A percentile compares a stretch with the other conserved stretches of the same genome.
Conservation (phyloP, 257 asterid genomes). For the Solanum tarijense region DNA sequence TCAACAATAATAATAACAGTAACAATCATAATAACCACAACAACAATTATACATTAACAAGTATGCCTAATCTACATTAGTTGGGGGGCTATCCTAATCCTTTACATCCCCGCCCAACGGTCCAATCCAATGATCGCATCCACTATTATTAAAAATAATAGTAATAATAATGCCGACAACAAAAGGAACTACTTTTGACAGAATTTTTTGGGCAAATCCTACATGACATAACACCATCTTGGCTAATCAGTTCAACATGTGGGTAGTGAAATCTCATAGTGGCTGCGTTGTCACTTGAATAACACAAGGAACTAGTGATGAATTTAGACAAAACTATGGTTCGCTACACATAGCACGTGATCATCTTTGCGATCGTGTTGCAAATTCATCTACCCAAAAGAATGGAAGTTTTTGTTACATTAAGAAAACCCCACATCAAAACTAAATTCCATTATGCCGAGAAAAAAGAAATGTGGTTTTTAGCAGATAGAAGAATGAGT, state of each 20-base stretch:
- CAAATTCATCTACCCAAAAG: not conserved
- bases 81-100: not conserved
- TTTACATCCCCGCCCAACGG: not conserved
- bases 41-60: not conserved
- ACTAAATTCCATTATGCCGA: not conserved
- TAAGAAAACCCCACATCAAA: not conserved
- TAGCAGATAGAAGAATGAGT: not conserved
- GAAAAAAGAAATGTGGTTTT: not conserved
- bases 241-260: not conserved
- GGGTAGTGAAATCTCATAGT: not conserved
- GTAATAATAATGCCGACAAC: not conserved
- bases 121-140: not conserved
- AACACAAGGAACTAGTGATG: not conserved
- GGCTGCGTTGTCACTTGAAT: not conserved
- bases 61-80: not conserved
- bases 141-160: not conserved
- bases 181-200: not conserved
- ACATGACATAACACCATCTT: not conserved
- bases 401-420: not conserved
- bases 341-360: not conserved
- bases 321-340: not conserved
- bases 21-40: not conserved
- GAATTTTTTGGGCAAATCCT: not conserved
- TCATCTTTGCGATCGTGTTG: not conserved
- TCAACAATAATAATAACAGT: not conserved